phyloP scores from a whole-genome alignment of 2,329 filamentous ascomycete species.

The Sporothrix phasma region DNA sequence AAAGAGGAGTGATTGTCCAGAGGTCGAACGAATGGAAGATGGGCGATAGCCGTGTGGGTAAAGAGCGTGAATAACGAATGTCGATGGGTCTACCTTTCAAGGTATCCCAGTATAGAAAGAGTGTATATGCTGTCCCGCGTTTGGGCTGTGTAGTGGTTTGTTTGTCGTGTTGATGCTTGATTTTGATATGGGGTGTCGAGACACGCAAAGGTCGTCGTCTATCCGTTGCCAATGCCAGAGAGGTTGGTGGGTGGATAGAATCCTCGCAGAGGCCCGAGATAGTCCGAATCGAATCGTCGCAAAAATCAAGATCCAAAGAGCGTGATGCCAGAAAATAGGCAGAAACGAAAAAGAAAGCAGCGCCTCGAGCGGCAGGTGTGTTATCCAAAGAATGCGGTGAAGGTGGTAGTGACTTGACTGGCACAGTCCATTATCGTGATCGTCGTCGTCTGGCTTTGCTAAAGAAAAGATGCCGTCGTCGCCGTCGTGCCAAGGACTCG shows the following conservation, averaged over 20 bases:
- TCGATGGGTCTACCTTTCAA: background rate
- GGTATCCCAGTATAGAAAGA: background rate
- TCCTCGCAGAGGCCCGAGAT: conserved; percentile 5
- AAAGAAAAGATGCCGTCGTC: conserved; percentile 19
- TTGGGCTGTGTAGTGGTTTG: background rate
- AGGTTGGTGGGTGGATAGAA: background rate
- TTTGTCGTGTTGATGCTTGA: background rate
- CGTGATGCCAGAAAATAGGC: background rate
- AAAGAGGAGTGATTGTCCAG: background rate
- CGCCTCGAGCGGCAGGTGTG: background rate
- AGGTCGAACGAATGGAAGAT: background rate
- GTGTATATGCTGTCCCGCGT: background rate
- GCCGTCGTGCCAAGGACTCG: conserved; percentile 1
- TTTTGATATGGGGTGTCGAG: background rate
- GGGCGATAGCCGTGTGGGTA: background rate
- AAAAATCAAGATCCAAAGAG: conserved; percentile 4
- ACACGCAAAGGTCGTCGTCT: background rate
- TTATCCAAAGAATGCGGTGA: conserved; percentile 8
- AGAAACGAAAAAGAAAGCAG: background rate
- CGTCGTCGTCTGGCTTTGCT: conserved; percentile 13
- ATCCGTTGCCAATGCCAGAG: background rate
- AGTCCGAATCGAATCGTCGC: background rate
- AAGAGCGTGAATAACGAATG: background rate
- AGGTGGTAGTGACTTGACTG: conserved; percentile 16
- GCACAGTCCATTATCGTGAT: conserved; percentile 21